These are phyloP conservation scores for Ligustrum vulgare DNA, from an alignment of 257 asterid species.

Conservation along the genomic window DNA sequence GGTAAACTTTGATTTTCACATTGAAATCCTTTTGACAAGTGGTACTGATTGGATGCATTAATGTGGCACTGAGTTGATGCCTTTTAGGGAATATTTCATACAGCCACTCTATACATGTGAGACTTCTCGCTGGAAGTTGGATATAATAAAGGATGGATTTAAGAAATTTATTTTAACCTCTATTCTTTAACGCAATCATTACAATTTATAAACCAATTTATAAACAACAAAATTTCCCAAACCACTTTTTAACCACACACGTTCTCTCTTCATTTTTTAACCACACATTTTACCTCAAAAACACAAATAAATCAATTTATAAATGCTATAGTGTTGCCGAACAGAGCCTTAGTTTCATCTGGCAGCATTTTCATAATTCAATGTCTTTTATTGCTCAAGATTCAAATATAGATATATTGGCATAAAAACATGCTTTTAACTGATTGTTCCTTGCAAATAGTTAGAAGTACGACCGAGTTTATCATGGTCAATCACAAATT, in stretches of 20 bases:
- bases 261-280: too few species aligned
- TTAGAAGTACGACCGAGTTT: constrained; percentile 1
- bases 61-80: constrained; percentile 12
- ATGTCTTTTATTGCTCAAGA: neutral
- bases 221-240: too few species aligned
- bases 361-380: neutral
- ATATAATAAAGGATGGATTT: neutral
- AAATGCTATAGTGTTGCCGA: too few species aligned
- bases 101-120: neutral
- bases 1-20: constrained; percentile 40
- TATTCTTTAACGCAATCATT: too few species aligned
- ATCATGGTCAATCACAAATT: constrained; percentile 3
- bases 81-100: constrained; percentile 6
- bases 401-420: neutral
- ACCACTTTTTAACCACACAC: too few species aligned
- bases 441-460: neutral
- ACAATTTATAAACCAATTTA: too few species aligned
- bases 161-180: too few species aligned
- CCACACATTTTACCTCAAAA: too few species aligned
- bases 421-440: constrained; percentile 8
- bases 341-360: neutral
- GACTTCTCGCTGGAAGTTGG: constrained; percentile 12
- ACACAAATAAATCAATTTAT: too few species aligned
- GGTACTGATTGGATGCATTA: constrained; percentile 4
- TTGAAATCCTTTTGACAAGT: constrained; percentile 8